Evolutionary conservation across 2,329 filamentous ascomycete species (phyloP).

Genomic region (Tetracladium maxilliforme): DNA sequence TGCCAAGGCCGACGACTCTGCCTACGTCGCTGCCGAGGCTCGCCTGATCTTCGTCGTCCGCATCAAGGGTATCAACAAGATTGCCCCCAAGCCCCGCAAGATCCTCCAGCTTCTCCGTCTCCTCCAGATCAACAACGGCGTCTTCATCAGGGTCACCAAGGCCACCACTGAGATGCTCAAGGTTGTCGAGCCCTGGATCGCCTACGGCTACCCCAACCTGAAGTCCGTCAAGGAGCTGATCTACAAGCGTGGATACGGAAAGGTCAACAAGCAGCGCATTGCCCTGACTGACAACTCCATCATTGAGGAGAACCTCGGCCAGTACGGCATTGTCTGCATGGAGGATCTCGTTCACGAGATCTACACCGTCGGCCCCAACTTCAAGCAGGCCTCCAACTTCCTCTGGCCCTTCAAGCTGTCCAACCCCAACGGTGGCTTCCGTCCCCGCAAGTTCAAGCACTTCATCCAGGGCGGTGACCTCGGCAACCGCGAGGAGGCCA

Average conservation of each 20-base stretch:
- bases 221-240: constrained; percentile 98
- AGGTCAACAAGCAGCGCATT: constrained; percentile 96
- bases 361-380: constrained; percentile 96
- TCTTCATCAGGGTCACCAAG: constrained; percentile 97
- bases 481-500: constrained; percentile 96
- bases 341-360: constrained; percentile 99
- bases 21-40: constrained; percentile 87
- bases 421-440: constrained; percentile 97
- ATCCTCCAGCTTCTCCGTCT: constrained; percentile 98
- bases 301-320: constrained; percentile 91
- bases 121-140: constrained; percentile 99
- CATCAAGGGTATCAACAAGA: constrained; percentile 99
- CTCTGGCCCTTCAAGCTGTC: constrained; percentile 99
- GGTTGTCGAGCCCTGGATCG: constrained; percentile 97
- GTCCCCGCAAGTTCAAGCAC: constrained; percentile 95
- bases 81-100: constrained; percentile 99
- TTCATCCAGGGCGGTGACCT: constrained; percentile 97
- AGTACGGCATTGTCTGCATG: constrained; percentile 98
- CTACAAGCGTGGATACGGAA: constrained; percentile 99
- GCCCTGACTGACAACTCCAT: constrained; percentile 95
- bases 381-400: constrained; percentile 99
- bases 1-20: constrained; percentile 82
- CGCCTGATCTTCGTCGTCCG: constrained; percentile 97
- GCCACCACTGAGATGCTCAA: constrained; percentile 95
- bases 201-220: constrained; percentile 98